Conservation (phyloP, 257 asterid species). For the Salvia hispanica region DNA sequence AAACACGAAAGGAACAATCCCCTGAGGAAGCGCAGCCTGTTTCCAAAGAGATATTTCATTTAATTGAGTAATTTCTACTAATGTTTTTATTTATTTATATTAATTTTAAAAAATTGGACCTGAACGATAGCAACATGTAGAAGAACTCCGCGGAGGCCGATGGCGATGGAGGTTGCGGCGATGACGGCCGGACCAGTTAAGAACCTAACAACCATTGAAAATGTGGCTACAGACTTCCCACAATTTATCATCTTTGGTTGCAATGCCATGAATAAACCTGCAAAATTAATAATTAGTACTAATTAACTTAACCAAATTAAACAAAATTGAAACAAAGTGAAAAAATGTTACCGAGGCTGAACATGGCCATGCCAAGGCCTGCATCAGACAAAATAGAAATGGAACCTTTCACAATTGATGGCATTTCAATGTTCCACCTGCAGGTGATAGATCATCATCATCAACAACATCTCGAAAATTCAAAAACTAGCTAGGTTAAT, state of each 20-base stretch:
- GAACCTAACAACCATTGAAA: constrained; percentile 93
- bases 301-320: no score
- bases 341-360: constrained; percentile 65
- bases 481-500: background rate
- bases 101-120: constrained; percentile 38
- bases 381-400: constrained; percentile 90
- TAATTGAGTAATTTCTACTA: background rate
- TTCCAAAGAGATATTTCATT: constrained; percentile 15
- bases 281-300: background rate
- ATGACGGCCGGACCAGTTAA: constrained; percentile 94
- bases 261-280: constrained; percentile 94
- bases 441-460: background rate
- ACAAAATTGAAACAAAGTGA: no score
- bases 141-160: constrained; percentile 84
- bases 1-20: constrained; percentile 85
- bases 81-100: no score
- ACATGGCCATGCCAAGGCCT: constrained; percentile 99
- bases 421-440: constrained; percentile 95
- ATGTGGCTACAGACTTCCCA: constrained; percentile 86
- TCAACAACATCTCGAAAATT: background rate
- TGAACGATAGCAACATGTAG: constrained; percentile 86
- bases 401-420: constrained; percentile 78
- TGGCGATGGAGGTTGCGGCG: constrained; percentile 89
- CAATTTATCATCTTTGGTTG: constrained; percentile 90
- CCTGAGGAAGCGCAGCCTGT: constrained; percentile 97